Evolutionary conservation across 208 protist genomes (phyloP).

Genomic region (Acanthamoeba royreba): DNA sequence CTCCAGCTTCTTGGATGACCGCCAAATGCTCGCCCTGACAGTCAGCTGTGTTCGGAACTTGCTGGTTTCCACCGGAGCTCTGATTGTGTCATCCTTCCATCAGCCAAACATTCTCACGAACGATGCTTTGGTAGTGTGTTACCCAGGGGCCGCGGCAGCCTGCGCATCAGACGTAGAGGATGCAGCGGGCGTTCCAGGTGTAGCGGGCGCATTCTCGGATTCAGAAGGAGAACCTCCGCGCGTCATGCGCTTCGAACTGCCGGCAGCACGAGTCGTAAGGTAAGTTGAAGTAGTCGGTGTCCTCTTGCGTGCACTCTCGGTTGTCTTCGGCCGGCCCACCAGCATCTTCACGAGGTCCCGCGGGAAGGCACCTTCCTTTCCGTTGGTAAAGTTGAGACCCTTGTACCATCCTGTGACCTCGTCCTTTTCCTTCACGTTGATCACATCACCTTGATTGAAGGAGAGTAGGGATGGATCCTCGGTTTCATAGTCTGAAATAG

Average conservation of each 20-base stretch:
- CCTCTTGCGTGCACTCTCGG: not conserved
- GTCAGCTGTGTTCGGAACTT: slow-evolving; percentile 9
- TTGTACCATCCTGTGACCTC: not conserved
- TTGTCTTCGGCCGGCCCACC: not conserved
- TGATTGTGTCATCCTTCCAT: not conserved
- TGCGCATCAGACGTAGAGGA: not conserved
- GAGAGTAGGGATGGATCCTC: slow-evolving; percentile 30
- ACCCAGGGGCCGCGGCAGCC: not conserved
- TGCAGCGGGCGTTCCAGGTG: not conserved
- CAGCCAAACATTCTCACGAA: not conserved
- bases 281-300: not conserved
- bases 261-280: not conserved
- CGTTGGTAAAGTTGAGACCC: not conserved
- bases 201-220: not conserved
- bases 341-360: slow-evolving; percentile 33
- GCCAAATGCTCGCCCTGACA: not conserved
- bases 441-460: slow-evolving; percentile 28
- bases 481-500: not conserved
- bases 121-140: no score
- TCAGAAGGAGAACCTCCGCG: not conserved
- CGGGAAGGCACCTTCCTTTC: slow-evolving; percentile 20
- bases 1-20: not conserved
- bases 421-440: slow-evolving; percentile 38
- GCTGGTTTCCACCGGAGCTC: not conserved
- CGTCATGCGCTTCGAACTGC: not conserved